Evolutionary conservation across 306 rosid genomes (phyloP).

Genomic region (Dryas drummondii): DNA sequence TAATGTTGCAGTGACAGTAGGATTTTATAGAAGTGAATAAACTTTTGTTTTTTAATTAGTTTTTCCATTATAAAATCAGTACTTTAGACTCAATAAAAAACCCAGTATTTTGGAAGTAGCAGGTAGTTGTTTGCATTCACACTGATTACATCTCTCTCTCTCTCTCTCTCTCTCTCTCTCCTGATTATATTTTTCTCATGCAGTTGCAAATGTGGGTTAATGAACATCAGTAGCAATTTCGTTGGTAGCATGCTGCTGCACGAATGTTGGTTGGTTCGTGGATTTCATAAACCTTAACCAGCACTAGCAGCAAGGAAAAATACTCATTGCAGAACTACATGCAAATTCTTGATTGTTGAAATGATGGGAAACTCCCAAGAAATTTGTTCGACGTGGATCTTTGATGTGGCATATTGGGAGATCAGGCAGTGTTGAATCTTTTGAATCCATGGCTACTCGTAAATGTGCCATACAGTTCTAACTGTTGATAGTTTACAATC

Average conservation of each 20-base stretch:
- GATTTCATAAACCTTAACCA: neutral
- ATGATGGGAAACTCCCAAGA: slow-evolving; percentile 8
- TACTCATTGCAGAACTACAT: neutral
- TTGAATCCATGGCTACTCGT: neutral
- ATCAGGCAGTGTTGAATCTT: neutral
- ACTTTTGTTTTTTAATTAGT: too few relatives aligned
- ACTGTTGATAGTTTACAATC: neutral
- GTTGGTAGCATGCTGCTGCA: slow-evolving; percentile 1
- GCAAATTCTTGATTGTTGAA: slow-evolving; percentile 8
- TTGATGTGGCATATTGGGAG: slow-evolving; percentile 12
- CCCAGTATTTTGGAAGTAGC: neutral
- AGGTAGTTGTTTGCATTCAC: neutral
- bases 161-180: neutral
- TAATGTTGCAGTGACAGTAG: neutral
- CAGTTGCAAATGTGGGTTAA: slow-evolving; percentile 18
- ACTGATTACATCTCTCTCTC: neutral
- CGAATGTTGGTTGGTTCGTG: neutral
- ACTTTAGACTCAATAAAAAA: neutral
- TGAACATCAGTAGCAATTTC: slow-evolving; percentile 14
- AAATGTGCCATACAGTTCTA: slow-evolving; percentile 11
- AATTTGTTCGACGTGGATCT: slow-evolving; percentile 4
- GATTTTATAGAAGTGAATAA: too few relatives aligned
- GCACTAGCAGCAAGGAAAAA: slow-evolving; percentile 2
- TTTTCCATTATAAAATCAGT: neutral
- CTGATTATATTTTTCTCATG: slow-evolving; percentile 11